A percentile compares a stretch with the other conserved stretches of the same genome.
phyloP scores from a whole-genome alignment of 2,329 filamentous ascomycete genomes.

The Talaromyces sp. region DNA sequence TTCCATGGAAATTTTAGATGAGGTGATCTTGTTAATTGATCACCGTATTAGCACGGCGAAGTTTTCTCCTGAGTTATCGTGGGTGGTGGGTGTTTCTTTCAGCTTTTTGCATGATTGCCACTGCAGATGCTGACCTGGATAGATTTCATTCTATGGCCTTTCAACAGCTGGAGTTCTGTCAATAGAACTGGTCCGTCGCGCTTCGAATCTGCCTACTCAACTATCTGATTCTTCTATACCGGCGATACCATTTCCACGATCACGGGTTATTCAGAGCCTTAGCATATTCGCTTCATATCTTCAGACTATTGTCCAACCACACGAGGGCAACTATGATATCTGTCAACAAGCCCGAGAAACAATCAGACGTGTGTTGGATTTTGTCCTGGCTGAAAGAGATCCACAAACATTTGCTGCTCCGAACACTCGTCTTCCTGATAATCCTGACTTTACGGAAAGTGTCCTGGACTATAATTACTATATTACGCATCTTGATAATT shows the following conservation, averaged over 20 bases:
- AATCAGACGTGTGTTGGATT: constrained; percentile 19
- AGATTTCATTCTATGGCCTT: constrained; percentile 21
- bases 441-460: not conserved
- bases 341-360: constrained; percentile 20
- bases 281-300: constrained; percentile 26
- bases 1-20: constrained; percentile 2
- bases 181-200: constrained; percentile 27
- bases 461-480: constrained; percentile 6
- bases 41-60: not conserved
- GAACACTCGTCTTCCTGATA: not conserved
- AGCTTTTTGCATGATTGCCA: too few relatives aligned
- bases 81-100: constrained; percentile 1
- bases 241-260: constrained; percentile 16
- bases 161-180: constrained; percentile 29
- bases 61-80: not conserved
- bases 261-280: constrained; percentile 28
- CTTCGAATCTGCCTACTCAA: not conserved
- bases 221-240: constrained; percentile 1
- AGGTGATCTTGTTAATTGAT: not conserved
- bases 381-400: not conserved
- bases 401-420: not conserved
- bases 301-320: constrained; percentile 18
- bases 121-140: not conserved
- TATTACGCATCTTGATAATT: constrained; percentile 6
- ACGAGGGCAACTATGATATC: constrained; percentile 25